Conservation (phyloP, 1,284 basidiomycete species). For the Cryptococcus sp. region DNA sequence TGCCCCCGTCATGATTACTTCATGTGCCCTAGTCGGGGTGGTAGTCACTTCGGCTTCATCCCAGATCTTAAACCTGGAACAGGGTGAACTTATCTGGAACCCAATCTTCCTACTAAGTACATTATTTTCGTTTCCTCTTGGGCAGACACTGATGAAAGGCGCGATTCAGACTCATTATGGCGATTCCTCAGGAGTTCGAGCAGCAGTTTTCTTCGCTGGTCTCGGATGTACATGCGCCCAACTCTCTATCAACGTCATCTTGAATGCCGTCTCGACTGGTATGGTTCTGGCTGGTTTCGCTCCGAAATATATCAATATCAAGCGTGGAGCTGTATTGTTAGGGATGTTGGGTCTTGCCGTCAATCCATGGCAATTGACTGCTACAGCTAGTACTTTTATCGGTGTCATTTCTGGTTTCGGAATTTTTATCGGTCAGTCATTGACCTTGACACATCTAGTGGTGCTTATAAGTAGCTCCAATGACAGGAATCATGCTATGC, state of each 20-base stretch:
- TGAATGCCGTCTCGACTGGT: conserved; percentile 28
- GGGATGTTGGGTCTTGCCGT: conserved; percentile 35
- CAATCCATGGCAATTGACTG: conserved; percentile 47
- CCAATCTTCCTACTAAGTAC: conserved; percentile 22
- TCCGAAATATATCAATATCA: conserved; percentile 47
- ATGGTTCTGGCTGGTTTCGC: conserved; percentile 29
- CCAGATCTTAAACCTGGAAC: conserved; percentile 8
- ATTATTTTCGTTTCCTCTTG: background rate
- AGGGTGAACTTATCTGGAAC: conserved; percentile 23
- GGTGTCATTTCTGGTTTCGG: conserved; percentile 31
- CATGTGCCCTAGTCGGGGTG: conserved; percentile 25
- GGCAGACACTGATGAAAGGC: background rate
- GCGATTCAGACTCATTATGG: conserved; percentile 28
- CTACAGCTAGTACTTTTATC: conserved; percentile 38
- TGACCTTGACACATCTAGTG: background rate
- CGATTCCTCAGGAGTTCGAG: conserved; percentile 20
- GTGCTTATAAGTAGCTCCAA: conserved; percentile 14
- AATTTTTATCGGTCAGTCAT: background rate
- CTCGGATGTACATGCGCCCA: conserved; percentile 18
- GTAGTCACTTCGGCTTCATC: conserved; percentile 25
- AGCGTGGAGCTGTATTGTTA: conserved; percentile 40
- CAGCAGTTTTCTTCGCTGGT: conserved; percentile 30
- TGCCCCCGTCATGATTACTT: conserved; percentile 26
- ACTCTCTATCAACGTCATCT: conserved; percentile 20
- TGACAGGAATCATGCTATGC: conserved; percentile 45